These are phyloP conservation scores for Madurella fahalii DNA, from an alignment of 2,329 filamentous ascomycete genomes.

Conservation along the genomic window DNA sequence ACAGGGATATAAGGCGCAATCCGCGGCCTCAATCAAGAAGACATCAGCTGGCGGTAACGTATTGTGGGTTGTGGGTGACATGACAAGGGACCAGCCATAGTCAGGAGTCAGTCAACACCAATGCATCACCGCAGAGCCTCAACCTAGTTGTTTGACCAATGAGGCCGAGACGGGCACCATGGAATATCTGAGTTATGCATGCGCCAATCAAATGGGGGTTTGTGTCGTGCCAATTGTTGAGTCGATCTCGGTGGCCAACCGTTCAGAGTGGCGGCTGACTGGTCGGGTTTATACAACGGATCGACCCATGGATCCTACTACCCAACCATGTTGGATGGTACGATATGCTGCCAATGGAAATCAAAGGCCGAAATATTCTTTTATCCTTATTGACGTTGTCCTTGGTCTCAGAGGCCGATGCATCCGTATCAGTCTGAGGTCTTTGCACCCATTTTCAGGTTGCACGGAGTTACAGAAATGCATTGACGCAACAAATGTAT, in stretches of 20 bases:
- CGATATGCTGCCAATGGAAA: constrained; percentile 6
- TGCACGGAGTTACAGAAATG: too few species aligned
- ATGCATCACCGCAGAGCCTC: too few species aligned
- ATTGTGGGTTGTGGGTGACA: too few species aligned
- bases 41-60: too few species aligned
- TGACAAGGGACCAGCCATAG: too few species aligned
- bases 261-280: not conserved
- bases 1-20: too few species aligned
- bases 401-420: too few species aligned
- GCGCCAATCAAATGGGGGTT: not conserved
- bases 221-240: not conserved
- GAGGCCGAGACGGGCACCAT: not conserved
- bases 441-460: too few species aligned
- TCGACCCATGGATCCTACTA: not conserved
- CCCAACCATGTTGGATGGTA: not conserved
- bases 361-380: constrained; percentile 1
- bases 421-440: too few species aligned
- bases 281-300: not conserved
- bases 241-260: not conserved
- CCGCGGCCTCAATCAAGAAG: too few species aligned
- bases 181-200: not conserved
- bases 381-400: not conserved
- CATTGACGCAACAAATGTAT: too few species aligned
- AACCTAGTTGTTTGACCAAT: not conserved
- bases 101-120: too few species aligned